Conservation (phyloP, 257 asterid species). For the Primulina tabacum region DNA sequence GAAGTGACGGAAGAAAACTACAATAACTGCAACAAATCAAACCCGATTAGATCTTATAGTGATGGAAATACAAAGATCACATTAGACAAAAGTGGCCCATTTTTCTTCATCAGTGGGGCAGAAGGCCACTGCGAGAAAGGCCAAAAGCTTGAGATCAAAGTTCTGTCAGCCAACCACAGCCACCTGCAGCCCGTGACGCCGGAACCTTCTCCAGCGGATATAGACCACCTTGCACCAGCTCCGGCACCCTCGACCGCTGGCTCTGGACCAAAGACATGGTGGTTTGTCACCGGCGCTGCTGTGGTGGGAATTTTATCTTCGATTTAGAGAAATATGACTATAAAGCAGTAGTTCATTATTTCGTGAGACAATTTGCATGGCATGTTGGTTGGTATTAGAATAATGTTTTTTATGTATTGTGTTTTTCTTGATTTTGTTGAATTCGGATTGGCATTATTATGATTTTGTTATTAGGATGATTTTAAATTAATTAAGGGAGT, state of each 20-base stretch:
- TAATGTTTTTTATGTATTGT: too few species aligned
- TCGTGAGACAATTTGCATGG: slow-evolving; percentile 3
- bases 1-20: slow-evolving; percentile 43
- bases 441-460: too few species aligned
- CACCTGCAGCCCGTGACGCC: not conserved
- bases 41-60: slow-evolving; percentile 37
- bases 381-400: not conserved
- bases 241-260: slow-evolving; percentile 35
- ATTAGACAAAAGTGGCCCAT: slow-evolving; percentile 44
- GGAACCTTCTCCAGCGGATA: not conserved
- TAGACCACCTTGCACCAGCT: not conserved
- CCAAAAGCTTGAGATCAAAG: slow-evolving; percentile 45
- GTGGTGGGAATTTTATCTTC: slow-evolving; percentile 24
- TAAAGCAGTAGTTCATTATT: not conserved
- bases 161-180: slow-evolving; percentile 37
- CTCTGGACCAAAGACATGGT: slow-evolving; percentile 8
- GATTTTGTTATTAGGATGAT: too few species aligned
- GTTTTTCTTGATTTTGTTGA: not conserved
- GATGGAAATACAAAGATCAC: slow-evolving; percentile 45
- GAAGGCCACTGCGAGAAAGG: slow-evolving; percentile 59
- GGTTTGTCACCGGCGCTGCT: slow-evolving; percentile 11
- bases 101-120: slow-evolving; percentile 67
- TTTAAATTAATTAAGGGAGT: too few species aligned
- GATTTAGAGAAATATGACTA: slow-evolving; percentile 4
- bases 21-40: slow-evolving; percentile 41